Base-by-base conservation (phyloP, 352 stramenopile genomes). In the Hyaloperonospora brassicae region DNA sequence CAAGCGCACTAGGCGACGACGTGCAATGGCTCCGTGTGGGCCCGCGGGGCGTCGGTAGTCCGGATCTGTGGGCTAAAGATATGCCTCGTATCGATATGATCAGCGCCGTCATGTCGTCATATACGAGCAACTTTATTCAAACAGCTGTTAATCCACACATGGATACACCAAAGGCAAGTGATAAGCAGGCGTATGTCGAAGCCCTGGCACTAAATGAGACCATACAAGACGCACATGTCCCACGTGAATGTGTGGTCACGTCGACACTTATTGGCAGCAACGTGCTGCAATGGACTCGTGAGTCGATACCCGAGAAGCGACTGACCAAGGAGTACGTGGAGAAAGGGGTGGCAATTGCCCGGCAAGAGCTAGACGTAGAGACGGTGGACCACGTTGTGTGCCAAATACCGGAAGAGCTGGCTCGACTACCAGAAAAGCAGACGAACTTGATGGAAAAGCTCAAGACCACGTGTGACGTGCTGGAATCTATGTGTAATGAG, bases 171-270 rank as follows among this genome's bases (percentile, higher is more conserved):
- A 14, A 17, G 5, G 62, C 27, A 31, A 31, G 57, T 0, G 55
- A 79, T 5, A 89, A 89, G 47, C 76, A 89, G 39, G 50, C 62
- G n/a, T 87, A 81, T 53, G 70, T 85, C 2, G 79, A 89, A 59
- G 76, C 79, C 40, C 69, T 89, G 8, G 69, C 67, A 39, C 57
- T 89, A 3, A 75, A 87, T 31, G 82, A 92, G 58, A 58, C 71
- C 2, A 57, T 92, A 14, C 59, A 80, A 27, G 77, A 88, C 7
- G 60, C 78, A 10, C 68, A 71, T 34, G 70, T 92, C 43, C 68
- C 79, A 9, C 73, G 82, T 1, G 76, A 88, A 24, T 76, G 59
- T 8, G 49, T 92, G 21, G 67, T 92, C 12, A 47, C 89, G 22
- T 86, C 70, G 6, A 72, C 72, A 17, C 27, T 87, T 0, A 43